Evolutionary conservation across 2,329 filamentous ascomycete species (phyloP).

Genomic region (Phoma sp.): DNA sequence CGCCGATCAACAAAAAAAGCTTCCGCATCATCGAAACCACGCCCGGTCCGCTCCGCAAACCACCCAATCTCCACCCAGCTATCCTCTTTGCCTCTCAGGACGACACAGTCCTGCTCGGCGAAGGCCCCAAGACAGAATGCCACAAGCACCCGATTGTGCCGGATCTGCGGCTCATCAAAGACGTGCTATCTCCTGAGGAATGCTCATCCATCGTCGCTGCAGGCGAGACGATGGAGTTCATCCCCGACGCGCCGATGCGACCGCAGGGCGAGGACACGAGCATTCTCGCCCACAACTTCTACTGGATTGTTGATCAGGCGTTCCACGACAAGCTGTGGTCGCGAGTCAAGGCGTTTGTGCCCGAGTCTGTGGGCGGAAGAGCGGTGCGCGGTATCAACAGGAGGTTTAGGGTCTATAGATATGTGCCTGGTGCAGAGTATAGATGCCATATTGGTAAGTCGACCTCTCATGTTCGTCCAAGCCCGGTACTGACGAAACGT

Average conservation of each 20-base stretch:
- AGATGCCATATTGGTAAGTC: constrained; percentile 64
- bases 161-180: constrained; percentile 64
- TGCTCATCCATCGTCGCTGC: constrained; percentile 71
- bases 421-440: constrained; percentile 75
- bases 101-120: constrained; percentile 61
- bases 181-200: constrained; percentile 66
- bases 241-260: constrained; percentile 71
- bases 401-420: constrained; percentile 74
- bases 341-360: constrained; percentile 65
- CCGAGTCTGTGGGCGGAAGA: constrained; percentile 61
- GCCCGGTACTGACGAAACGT: constrained; percentile 1
- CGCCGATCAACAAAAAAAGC: constrained; percentile 30
- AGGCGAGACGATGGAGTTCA: constrained; percentile 69
- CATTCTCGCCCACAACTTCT: constrained; percentile 74
- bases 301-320: constrained; percentile 70
- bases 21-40: constrained; percentile 69
- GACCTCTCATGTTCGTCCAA: constrained; percentile 18
- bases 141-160: constrained; percentile 69
- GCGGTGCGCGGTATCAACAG: constrained; percentile 69
- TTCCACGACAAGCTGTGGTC: constrained; percentile 70
- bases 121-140: constrained; percentile 57
- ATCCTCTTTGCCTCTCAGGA: constrained; percentile 68
- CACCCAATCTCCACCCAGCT: constrained; percentile 71
- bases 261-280: constrained; percentile 68
- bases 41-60: constrained; percentile 65